Conservation (phyloP, 2,329 filamentous ascomycete species). For the Cladophialophora carrionii region DNA sequence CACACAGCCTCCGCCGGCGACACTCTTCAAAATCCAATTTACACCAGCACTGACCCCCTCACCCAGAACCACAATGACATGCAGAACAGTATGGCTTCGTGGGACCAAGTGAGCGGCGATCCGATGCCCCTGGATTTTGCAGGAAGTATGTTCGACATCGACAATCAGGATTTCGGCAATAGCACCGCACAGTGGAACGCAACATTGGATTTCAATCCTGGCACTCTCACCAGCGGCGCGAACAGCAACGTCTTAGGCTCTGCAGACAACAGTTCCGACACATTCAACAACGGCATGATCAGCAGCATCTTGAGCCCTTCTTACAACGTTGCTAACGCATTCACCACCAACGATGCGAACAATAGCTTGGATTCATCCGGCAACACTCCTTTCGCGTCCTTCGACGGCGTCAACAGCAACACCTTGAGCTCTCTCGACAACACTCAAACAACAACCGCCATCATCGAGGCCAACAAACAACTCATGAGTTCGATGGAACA, state of each 20-base stretch:
- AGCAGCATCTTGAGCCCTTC: not conserved
- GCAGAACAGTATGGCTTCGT: not conserved
- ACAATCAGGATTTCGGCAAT: not conserved
- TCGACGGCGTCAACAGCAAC: not conserved
- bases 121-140: not conserved
- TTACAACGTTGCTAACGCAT: too few relatives aligned
- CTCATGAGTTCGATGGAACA: constrained; percentile 4
- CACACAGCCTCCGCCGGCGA: not conserved
- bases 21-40: not conserved
- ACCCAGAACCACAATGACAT: not conserved
- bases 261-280: not conserved
- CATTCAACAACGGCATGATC: not conserved
- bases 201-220: not conserved
- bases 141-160: not conserved
- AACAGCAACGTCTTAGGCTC: not conserved
- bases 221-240: not conserved
- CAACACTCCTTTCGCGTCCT: not conserved
- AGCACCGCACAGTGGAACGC: not conserved
- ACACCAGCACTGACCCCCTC: not conserved
- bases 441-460: not conserved
- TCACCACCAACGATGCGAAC: not conserved
- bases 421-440: not conserved
- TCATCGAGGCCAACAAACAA: not conserved
- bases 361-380: not conserved
- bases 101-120: not conserved